A percentile compares a stretch with the other conserved stretches of the same genome.
Conservation (phyloP, 1,284 basidiomycete genomes). For the Cryptococcus floricola region DNA sequence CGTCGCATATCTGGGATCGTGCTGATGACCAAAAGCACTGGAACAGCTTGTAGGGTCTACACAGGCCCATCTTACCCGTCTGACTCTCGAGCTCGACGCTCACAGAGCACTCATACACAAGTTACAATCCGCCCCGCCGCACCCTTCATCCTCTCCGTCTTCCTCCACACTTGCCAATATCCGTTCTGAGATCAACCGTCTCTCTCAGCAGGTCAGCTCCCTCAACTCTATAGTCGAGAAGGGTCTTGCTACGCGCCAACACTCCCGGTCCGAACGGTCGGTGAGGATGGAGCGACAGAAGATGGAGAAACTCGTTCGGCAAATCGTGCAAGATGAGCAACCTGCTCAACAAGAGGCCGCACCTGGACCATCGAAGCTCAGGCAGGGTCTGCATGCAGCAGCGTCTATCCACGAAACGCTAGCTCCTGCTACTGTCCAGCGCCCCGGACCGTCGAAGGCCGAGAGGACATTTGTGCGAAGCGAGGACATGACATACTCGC, state of each 20-base stretch:
- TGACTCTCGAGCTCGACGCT: slow-evolving; percentile 69
- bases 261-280: slow-evolving; percentile 22
- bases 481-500: neutral
- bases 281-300: slow-evolving; percentile 27
- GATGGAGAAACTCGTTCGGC: slow-evolving; percentile 23
- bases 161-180: slow-evolving; percentile 51
- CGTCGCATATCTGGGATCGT: no score
- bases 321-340: slow-evolving; percentile 20
- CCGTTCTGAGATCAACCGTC: slow-evolving; percentile 52
- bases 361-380: slow-evolving; percentile 27
- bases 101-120: slow-evolving; percentile 63
- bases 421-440: slow-evolving; percentile 21
- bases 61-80: slow-evolving; percentile 65
- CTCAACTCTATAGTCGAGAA: slow-evolving; percentile 77
- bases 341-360: neutral
- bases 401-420: slow-evolving; percentile 19
- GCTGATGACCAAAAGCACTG: slow-evolving; percentile 55
- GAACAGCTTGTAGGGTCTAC: slow-evolving; percentile 69
- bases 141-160: slow-evolving; percentile 8
- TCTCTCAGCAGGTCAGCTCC: slow-evolving; percentile 73
- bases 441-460: neutral
- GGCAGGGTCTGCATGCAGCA: slow-evolving; percentile 37
- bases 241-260: slow-evolving; percentile 65
- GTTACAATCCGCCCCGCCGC: slow-evolving; percentile 50
- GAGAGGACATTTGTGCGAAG: neutral